These are phyloP conservation scores for Lactarius hengduanensis DNA, from an alignment of 768 basidiomycete species.

Conservation along the genomic window DNA sequence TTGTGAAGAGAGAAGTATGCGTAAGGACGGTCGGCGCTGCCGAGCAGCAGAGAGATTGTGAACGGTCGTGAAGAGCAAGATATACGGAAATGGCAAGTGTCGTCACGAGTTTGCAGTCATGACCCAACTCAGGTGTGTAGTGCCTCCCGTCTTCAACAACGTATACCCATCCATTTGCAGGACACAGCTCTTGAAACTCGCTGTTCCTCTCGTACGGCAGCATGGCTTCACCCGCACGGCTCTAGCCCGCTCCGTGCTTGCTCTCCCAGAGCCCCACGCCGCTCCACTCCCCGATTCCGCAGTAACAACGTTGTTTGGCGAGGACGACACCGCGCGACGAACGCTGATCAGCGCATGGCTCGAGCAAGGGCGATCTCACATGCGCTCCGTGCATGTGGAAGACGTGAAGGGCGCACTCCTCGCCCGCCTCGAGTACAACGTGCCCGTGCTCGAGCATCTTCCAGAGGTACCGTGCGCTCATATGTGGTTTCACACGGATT, in stretches of 20 bases:
- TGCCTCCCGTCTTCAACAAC: neutral
- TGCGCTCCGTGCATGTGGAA: conserved; percentile 37
- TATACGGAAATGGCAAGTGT: conserved; percentile 17
- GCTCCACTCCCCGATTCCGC: conserved; percentile 68
- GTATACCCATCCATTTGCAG: neutral
- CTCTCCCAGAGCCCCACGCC: conserved; percentile 49
- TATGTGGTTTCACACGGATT: neutral
- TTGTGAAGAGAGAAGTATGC: conserved; percentile 11
- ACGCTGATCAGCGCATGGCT: conserved; percentile 74
- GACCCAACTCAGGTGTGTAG: conserved; percentile 18
- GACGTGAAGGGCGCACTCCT: conserved; percentile 53
- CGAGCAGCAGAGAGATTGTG: conserved; percentile 21
- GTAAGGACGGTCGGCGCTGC: conserved; percentile 30
- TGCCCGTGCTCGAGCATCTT: conserved; percentile 60
- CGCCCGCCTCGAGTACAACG: conserved; percentile 61
- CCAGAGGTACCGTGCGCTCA: conserved; percentile 52
- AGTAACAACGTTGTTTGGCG: conserved; percentile 71
- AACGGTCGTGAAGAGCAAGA: neutral
- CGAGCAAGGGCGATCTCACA: conserved; percentile 56
- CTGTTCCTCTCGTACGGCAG: conserved; percentile 59
- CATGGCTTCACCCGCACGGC: conserved; percentile 77
- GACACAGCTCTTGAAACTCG: conserved; percentile 51
- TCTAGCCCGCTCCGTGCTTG: conserved; percentile 61
- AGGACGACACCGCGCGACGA: conserved; percentile 61
- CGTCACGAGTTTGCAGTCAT: neutral